Conservation (phyloP, 768 basidiomycete species). For the Boletus reticulatus region DNA sequence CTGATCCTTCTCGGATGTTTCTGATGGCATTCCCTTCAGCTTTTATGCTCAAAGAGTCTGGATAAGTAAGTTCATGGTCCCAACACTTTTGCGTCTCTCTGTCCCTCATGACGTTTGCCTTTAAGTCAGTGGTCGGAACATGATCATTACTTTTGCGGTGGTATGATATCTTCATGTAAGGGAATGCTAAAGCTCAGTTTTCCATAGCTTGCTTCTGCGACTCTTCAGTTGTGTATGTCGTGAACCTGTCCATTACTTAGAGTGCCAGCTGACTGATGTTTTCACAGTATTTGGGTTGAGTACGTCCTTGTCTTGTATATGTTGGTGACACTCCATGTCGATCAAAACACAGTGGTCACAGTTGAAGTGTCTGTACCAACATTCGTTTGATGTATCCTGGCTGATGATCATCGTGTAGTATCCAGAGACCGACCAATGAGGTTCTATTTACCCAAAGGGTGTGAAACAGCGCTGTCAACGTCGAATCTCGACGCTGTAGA, state of each 20-base stretch:
- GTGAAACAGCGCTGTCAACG: background rate
- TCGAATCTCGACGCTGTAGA: background rate
- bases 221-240: conserved; percentile 10
- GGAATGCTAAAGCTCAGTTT: background rate
- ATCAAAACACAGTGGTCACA: background rate
- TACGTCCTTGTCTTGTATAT: background rate
- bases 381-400: background rate
- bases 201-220: background rate
- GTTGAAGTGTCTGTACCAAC: conserved; percentile 1
- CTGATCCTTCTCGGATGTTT: background rate
- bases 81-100: too few species aligned
- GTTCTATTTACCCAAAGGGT: background rate
- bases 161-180: conserved; percentile 1
- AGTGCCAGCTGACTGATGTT: background rate
- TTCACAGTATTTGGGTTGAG: conserved; percentile 9
- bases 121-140: conserved; percentile 13
- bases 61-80: conserved; percentile 15
- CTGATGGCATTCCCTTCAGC: background rate
- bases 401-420: conserved; percentile 1
- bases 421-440: background rate
- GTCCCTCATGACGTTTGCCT: background rate
- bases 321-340: background rate
- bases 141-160: conserved; percentile 10
- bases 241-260: background rate
- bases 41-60: conserved; percentile 24